Evolutionary conservation across 345 rosid species (phyloP).

Genomic region (Eucalyptus cladocalyx): DNA sequence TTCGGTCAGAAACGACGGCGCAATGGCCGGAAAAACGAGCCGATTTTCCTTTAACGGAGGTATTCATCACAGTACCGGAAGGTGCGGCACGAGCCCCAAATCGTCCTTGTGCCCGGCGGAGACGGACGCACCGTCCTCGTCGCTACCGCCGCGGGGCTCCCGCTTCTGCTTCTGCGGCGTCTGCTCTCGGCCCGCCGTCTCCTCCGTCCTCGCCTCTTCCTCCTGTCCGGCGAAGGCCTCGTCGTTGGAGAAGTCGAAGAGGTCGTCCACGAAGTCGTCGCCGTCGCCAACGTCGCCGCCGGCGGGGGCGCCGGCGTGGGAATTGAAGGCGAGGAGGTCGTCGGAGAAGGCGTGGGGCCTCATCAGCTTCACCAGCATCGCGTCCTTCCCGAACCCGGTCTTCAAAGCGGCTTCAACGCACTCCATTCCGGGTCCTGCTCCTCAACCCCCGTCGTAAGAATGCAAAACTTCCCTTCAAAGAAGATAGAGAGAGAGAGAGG

Average conservation of each 20-base stretch:
- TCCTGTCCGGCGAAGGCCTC: conserved; percentile 20
- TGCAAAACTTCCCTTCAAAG: background rate
- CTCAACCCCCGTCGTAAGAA: background rate
- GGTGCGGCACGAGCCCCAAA: background rate
- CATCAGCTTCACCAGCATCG: conserved; percentile 20
- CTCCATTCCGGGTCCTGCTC: conserved; percentile 28
- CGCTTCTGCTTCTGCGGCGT: background rate
- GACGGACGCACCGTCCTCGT: background rate
- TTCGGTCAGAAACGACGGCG: background rate
- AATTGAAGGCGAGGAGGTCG: background rate
- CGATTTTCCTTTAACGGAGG: background rate
- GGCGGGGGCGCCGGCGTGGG: conserved; percentile 13
- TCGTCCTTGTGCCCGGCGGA: background rate
- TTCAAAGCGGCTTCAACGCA: conserved; percentile 58
- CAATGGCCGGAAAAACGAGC: background rate
- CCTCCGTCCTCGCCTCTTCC: background rate
- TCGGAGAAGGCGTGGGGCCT: background rate
- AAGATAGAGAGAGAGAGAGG: background rate
- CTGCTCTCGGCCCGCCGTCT: background rate
- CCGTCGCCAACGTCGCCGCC: conserved; percentile 33
- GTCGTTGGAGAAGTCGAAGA: conserved; percentile 71
- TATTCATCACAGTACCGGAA: background rate
- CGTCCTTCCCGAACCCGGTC: conserved; percentile 44
- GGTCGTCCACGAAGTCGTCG: conserved; percentile 74
- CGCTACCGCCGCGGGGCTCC: background rate